Evolutionary conservation across 2,329 filamentous ascomycete genomes (phyloP), one percentile per base, ranked within the genome.

Genomic region (Bipolaris bicolor): DNA sequence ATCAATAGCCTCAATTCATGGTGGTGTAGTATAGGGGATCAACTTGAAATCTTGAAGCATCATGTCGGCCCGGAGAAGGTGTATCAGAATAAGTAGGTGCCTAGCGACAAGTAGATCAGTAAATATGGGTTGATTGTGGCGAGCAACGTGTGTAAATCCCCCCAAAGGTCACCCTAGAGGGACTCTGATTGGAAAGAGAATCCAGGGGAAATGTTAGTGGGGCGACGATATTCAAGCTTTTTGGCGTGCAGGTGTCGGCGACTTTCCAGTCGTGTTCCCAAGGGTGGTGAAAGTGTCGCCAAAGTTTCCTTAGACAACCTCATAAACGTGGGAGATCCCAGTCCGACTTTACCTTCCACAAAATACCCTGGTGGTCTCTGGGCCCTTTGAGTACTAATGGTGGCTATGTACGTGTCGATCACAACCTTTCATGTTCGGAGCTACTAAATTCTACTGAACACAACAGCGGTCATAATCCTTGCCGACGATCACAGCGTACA

Each of bases 391-490:
- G n/a, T 48, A 20, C 7, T 6, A 22, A 10, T 9, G 15, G 6
- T 22, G 34, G n/a, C 16, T 5, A 24, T 36, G 22, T n/a, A 13
- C 13, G 13, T 7, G 22, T 9, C 7, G 7, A 34, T 18, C 6
- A 10, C 7, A 37, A n/a, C 2, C n/a, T 4, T 39, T 7, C 15
- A 16, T 37, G 46, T 18, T 37, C 11, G 5, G 31, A 22, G 13
- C 1, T 16, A 29, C 16, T 20, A 16, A 18, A 16, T 49, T 18
- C 2, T 16, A 7, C 22, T 29, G 33, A 13, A 20, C 44, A 37
- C 36, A 53, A 31, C 29, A 52, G 43, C 43, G 36, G 43, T 39
- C 29, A 39, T n/a, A 57, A 48, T 49, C 10, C 51, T 24, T 53
- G 22, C 10, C 29, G 40, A 24, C 5, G 18, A 51, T 51, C 33